Base-by-base conservation (phyloP, 371 early-diverging fungal genomes). In the Actinomortierella wolfii region DNA sequence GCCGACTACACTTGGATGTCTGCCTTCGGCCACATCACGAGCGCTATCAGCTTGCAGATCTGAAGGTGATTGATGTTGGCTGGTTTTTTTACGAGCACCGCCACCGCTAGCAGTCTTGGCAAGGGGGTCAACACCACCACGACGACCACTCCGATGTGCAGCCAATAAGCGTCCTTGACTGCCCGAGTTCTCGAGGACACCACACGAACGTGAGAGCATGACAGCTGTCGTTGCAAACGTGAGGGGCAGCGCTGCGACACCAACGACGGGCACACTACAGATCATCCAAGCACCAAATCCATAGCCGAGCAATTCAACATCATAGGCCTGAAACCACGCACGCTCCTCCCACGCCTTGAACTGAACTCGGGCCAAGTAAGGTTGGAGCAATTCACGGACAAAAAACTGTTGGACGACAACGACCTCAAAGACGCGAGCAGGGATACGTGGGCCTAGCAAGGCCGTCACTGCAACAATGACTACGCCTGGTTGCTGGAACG, bases 301-400 rank as follows among this genome's bases (percentile, higher is more conserved):
- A 49, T 66, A 73, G 7, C 73, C 73, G 17, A 21, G 45, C 21
- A 73, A 14, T 42, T 73, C 73, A 13, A 53, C 25, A 28, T 56
- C 57, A 28, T 73, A 49, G 24, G 57, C 57, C 9, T 57, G 18
- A 57, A 54, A 59, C 73, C 73, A 73, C 20, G 63, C 73, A 2
- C 46, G 50, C 49, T 66, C 67, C 44, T 73, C 67, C 63, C 66
- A 73, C 0, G 34, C 13, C 24, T 62, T 73, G 60, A 73, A 73
- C 11, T 66, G 66, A 3, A 59, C 62, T 9, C 73, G 46, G 25
- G 45, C 57, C 15, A 73, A 26, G 46, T 73, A 73, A 1, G 73
- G 73, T 23, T 73, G 73, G 24, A 73, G 28, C 9, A 73, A 57
- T 15, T 66, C 73, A 23, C 62, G 41, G 50, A 66, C 48, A 53